These are phyloP conservation scores for Nelumbo lutea DNA, from an alignment of 164 flowering plant species.

Conservation along the genomic window DNA sequence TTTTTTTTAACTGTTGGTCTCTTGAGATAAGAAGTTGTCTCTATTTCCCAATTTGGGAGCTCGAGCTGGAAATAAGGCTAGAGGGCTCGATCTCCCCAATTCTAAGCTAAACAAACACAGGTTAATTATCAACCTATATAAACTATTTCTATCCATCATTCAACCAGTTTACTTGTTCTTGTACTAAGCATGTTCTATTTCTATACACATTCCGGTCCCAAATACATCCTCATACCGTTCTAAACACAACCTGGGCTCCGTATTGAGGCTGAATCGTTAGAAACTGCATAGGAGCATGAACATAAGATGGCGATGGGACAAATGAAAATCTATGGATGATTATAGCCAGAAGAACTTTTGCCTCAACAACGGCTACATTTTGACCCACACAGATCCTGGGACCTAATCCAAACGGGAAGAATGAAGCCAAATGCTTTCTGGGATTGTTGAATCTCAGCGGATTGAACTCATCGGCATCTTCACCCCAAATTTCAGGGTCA, in stretches of 20 bases:
- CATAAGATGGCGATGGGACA: slow-evolving; percentile 49
- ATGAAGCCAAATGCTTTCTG: slow-evolving; percentile 32
- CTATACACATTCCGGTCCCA: too few species aligned
- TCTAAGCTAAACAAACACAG: too few species aligned
- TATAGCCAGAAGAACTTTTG: slow-evolving; percentile 42
- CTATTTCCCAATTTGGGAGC: too few species aligned
- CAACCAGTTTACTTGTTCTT: too few species aligned
- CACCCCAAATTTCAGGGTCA: slow-evolving; percentile 44
- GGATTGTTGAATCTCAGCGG: slow-evolving; percentile 29
- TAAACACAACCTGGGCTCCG: slow-evolving; percentile 48
- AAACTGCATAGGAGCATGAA: slow-evolving; percentile 48
- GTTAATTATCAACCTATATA: too few species aligned
- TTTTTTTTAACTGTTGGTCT: too few species aligned
- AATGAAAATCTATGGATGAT: slow-evolving; percentile 34
- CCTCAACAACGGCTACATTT: slow-evolving; percentile 46
- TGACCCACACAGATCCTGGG: slow-evolving; percentile 52
- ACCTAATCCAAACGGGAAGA: slow-evolving; percentile 43
- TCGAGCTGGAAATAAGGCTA: too few species aligned
- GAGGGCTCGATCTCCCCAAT: too few species aligned
- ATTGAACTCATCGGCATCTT: slow-evolving; percentile 39
- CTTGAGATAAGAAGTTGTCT: too few species aligned
- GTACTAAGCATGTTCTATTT: too few species aligned
- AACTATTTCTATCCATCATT: too few species aligned
- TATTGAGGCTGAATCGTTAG: slow-evolving; percentile 50
- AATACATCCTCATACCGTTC: slow-evolving; percentile 15